Conservation (phyloP, 192 early-diverging fungal species). For the Coemansia umbellata region DNA sequence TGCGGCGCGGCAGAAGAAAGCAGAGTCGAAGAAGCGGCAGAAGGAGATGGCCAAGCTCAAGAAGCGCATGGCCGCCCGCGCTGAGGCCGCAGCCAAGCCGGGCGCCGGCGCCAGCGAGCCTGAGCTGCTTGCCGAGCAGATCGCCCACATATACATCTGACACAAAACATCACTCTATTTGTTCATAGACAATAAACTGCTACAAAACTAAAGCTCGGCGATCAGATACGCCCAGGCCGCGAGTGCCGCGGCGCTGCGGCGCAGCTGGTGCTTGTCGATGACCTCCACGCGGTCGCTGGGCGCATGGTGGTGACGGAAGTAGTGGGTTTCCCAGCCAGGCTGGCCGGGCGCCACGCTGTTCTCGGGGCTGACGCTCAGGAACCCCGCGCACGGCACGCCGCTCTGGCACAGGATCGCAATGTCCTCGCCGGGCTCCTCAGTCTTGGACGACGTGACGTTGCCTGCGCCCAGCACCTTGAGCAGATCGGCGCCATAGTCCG, state of each 20-base stretch:
- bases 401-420: constrained; percentile 52
- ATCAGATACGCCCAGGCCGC: constrained; percentile 59
- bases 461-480: constrained; percentile 39
- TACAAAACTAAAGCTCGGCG: constrained; percentile 40
- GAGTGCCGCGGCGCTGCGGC: constrained; percentile 55
- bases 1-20: constrained; percentile 22
- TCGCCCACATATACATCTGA: constrained; percentile 22
- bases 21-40: constrained; percentile 35
- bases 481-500: constrained; percentile 36
- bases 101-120: neutral
- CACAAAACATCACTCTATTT: neutral
- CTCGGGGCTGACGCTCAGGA: constrained; percentile 48
- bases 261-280: constrained; percentile 55
- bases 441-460: constrained; percentile 29
- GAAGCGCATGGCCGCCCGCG: constrained; percentile 19
- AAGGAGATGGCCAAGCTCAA: constrained; percentile 34
- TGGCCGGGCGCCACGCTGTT: constrained; percentile 26
- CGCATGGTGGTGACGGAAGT: constrained; percentile 61
- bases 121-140: neutral
- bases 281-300: constrained; percentile 52
- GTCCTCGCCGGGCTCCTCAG: constrained; percentile 48
- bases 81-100: neutral
- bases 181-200: neutral
- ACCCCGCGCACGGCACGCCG: constrained; percentile 58
- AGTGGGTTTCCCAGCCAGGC: constrained; percentile 47